phyloP scores from a whole-genome alignment of 2,329 filamentous ascomycete genomes.

The Colletotrichum sp. region DNA sequence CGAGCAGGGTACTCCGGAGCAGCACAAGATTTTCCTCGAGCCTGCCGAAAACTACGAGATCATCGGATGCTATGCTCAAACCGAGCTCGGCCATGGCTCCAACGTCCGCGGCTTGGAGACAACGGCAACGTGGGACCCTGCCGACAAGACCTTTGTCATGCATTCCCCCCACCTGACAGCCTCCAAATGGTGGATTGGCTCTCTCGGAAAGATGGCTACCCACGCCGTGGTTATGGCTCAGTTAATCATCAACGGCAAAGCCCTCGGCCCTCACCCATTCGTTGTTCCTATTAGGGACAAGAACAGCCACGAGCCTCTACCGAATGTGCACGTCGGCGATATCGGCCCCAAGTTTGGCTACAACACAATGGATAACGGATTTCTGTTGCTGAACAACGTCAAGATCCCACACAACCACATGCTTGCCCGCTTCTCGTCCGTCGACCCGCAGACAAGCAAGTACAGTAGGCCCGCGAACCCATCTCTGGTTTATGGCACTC shows the following conservation, averaged over 20 bases:
- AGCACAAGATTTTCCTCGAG: constrained; percentile 75
- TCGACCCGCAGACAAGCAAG: constrained; percentile 71
- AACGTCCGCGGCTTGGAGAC: constrained; percentile 78
- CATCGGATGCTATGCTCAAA: constrained; percentile 83
- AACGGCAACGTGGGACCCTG: constrained; percentile 74
- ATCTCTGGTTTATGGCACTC: constrained; percentile 74
- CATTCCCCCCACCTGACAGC: constrained; percentile 77
- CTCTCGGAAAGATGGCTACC: constrained; percentile 76
- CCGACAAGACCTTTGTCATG: constrained; percentile 76
- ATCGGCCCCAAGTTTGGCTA: constrained; percentile 83
- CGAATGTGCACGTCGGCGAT: constrained; percentile 76
- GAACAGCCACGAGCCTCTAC: constrained; percentile 71
- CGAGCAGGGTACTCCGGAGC: constrained; percentile 75
- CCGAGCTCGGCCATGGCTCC: constrained; percentile 79
- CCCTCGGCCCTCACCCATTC: constrained; percentile 78
- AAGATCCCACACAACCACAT: constrained; percentile 78
- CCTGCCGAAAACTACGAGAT: constrained; percentile 72
- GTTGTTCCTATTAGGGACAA: constrained; percentile 76
- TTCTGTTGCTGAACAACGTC: constrained; percentile 77
- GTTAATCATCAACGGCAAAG: constrained; percentile 70
- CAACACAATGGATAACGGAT: constrained; percentile 85
- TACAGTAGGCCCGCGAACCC: constrained; percentile 72
- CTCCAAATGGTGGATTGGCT: constrained; percentile 87
- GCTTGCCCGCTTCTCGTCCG: constrained; percentile 41
- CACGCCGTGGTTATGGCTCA: constrained; percentile 82